Conservation (phyloP, 345 rosid species). For the Aurinia saxatilis region DNA sequence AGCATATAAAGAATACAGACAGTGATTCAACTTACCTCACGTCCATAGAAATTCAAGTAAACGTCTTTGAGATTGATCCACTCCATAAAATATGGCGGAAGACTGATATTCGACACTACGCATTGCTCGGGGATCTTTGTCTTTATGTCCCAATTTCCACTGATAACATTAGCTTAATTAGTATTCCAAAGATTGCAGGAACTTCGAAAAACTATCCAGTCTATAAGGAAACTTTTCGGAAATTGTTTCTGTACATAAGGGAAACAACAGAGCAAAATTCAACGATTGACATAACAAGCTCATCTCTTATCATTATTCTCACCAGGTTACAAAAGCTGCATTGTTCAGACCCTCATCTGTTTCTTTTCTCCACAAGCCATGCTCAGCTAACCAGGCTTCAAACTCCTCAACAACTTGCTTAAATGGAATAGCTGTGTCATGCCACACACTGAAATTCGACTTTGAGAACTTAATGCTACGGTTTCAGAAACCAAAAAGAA, state of each 20-base stretch:
- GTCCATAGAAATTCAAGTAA: conserved; percentile 64
- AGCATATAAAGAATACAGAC: not conserved
- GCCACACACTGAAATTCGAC: conserved; percentile 72
- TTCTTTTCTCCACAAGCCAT: conserved; percentile 52
- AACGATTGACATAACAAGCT: not conserved
- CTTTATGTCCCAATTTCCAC: conserved; percentile 98
- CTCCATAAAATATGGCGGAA: conserved; percentile 77
- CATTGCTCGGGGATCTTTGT: conserved; percentile 85
- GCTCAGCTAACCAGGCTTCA: conserved; percentile 76
- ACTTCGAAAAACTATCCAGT: not conserved
- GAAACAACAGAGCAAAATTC: not conserved
- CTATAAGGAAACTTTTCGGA: not conserved
- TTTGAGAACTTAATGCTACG: not conserved
- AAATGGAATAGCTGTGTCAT: conserved; percentile 87
- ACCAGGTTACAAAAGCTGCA: conserved; percentile 95
- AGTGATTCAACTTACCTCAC: conserved; percentile 37
- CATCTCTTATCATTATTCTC: conserved; percentile 20
- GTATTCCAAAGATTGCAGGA: not conserved
- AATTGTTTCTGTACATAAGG: not conserved
- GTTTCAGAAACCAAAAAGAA: not conserved
- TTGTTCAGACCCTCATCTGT: conserved; percentile 40
- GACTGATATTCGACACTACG: conserved; percentile 51
- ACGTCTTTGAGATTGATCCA: conserved; percentile 91
- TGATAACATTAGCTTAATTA: conserved; percentile 27
- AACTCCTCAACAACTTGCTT: conserved; percentile 65